A percentile compares a stretch with the other conserved stretches of the same genome.
Evolutionary conservation across 2,329 filamentous ascomycete genomes (phyloP).

Genomic region (Mycogone perniciosa): DNA sequence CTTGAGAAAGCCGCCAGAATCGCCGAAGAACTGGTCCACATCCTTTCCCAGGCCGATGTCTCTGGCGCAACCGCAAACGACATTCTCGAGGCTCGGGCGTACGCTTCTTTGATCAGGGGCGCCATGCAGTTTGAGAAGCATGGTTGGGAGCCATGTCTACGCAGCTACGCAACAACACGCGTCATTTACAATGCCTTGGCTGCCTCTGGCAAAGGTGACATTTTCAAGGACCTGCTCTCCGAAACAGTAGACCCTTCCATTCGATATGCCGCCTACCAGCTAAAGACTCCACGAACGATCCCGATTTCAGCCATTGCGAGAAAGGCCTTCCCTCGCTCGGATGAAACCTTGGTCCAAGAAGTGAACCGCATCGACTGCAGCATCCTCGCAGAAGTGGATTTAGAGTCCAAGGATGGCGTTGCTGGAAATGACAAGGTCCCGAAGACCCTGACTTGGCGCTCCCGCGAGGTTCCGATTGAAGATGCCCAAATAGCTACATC

Average conservation of each 20-base stretch:
- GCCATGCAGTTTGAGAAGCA: slow-evolving; percentile 81
- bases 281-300: slow-evolving; percentile 78
- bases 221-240: slow-evolving; percentile 78
- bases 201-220: slow-evolving; percentile 54
- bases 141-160: slow-evolving; percentile 73
- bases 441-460: slow-evolving; percentile 78
- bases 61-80: slow-evolving; percentile 64
- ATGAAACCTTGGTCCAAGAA: slow-evolving; percentile 54
- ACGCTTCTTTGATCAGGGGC: slow-evolving; percentile 69
- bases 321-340: slow-evolving; percentile 65
- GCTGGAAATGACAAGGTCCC: slow-evolving; percentile 52
- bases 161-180: slow-evolving; percentile 67
- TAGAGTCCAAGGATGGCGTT: slow-evolving; percentile 44
- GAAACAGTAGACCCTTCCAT: slow-evolving; percentile 89
- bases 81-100: slow-evolving; percentile 79
- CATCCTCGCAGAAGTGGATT: slow-evolving; percentile 51
- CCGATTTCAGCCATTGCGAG: slow-evolving; percentile 73
- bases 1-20: slow-evolving; percentile 70
- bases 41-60: slow-evolving; percentile 56
- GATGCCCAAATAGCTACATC: slow-evolving; percentile 88
- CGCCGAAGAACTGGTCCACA: slow-evolving; percentile 60
- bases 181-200: slow-evolving; percentile 77
- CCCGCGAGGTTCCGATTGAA: slow-evolving; percentile 78
- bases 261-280: slow-evolving; percentile 88
- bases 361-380: slow-evolving; percentile 66